phyloP scores from a whole-genome alignment of 139 green algal genomes.

The Tetradesmus lagerheimii region DNA sequence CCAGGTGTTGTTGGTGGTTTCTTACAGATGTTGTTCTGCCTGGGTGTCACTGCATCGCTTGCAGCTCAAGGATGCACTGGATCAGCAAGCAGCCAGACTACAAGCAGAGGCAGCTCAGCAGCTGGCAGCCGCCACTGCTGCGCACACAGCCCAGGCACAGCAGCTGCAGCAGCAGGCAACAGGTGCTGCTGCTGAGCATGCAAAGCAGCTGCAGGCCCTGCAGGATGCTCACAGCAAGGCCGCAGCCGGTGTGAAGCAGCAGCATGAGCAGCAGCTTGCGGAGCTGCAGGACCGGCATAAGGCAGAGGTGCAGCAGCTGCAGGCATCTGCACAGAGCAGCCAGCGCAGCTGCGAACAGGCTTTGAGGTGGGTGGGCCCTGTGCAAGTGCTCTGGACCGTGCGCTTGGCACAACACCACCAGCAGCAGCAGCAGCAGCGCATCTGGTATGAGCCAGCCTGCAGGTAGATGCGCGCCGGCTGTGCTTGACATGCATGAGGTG shows the following conservation, averaged over 20 bases:
- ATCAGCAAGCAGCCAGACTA: conserved; percentile 11
- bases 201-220: conserved; percentile 7
- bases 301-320: not conserved
- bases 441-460: not conserved
- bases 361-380: not conserved
- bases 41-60: not conserved
- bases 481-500: no score
- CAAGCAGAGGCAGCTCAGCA: conserved; percentile 32
- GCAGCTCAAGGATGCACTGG: conserved; percentile 44
- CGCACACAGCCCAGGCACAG: conserved; percentile 18
- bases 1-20: no score
- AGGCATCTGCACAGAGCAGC: not conserved
- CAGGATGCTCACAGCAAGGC: not conserved
- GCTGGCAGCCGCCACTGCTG: conserved; percentile 20
- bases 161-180: not conserved
- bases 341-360: not conserved
- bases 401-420: no score
- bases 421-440: not conserved
- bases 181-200: conserved; percentile 9
- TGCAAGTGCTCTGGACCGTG: not conserved
- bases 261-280: conserved; percentile 16
- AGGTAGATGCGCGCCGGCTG: not conserved
- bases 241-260: not conserved
- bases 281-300: conserved; percentile 13
- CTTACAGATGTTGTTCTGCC: not conserved